These are phyloP conservation scores for Colletotrichum sp. DNA, from an alignment of 2,329 filamentous ascomycete genomes.

Conservation along the genomic window DNA sequence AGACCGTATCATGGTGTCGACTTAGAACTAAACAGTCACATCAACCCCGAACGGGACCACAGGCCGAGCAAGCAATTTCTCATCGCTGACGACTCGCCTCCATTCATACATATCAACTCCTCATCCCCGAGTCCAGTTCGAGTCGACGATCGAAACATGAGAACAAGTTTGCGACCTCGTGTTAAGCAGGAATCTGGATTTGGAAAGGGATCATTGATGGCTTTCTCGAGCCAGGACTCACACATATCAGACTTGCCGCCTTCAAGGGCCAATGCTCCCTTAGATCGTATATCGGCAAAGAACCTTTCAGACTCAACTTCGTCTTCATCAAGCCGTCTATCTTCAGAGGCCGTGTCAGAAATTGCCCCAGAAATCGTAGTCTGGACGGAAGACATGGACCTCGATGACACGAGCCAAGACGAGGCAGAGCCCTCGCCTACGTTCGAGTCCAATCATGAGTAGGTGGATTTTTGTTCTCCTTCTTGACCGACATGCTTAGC, in stretches of 20 bases:
- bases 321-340: conserved; percentile 30
- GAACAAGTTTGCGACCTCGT: conserved; percentile 19
- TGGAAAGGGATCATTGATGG: conserved; percentile 26
- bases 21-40: background rate
- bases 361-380: conserved; percentile 49
- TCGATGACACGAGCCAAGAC: conserved; percentile 24
- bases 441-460: conserved; percentile 6
- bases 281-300: conserved; percentile 32
- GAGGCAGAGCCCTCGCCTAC: conserved; percentile 20
- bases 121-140: conserved; percentile 4
- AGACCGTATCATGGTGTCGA: conserved; percentile 15
- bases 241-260: conserved; percentile 25
- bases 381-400: conserved; percentile 47
- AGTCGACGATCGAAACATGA: conserved; percentile 19
- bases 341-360: conserved; percentile 36
- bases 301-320: conserved; percentile 27
- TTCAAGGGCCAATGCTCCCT: conserved; percentile 25
- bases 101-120: conserved; percentile 9
- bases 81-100: conserved; percentile 9
- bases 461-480: background rate
- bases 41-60: background rate
- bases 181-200: conserved; percentile 24
- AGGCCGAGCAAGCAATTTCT: conserved; percentile 12
- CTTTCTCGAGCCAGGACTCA: conserved; percentile 27
- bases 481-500: background rate